These are phyloP conservation scores for Starmerella lactis-condensi DNA, from an alignment of 805 yeast species.

Conservation along the genomic window DNA sequence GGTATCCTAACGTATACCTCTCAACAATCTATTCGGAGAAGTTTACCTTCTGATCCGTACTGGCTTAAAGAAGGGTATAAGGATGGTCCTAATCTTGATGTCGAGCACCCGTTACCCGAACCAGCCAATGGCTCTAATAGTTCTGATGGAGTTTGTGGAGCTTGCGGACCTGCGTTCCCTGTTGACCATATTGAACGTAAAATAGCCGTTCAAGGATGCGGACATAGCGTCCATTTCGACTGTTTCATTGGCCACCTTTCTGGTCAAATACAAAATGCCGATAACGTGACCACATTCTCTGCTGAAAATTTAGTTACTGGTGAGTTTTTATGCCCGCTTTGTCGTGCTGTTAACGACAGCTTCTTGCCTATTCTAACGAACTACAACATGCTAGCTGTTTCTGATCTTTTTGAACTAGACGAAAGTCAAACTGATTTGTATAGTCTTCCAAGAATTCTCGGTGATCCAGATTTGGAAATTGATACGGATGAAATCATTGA, in stretches of 20 bases:
- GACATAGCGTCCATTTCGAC: constrained; percentile 78
- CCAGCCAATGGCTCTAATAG: constrained; percentile 22
- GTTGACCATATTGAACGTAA: constrained; percentile 8
- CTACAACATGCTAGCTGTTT: constrained; percentile 22
- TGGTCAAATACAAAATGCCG: constrained; percentile 9
- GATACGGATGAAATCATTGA: too few species aligned
- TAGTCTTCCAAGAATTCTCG: too few species aligned
- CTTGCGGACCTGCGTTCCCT: constrained; percentile 54
- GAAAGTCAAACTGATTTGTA: too few species aligned
- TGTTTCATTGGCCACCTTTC: constrained; percentile 52
- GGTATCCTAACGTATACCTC: constrained; percentile 45
- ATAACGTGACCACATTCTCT: constrained; percentile 38
- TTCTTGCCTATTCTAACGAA: constrained; percentile 62
- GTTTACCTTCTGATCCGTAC: constrained; percentile 43
- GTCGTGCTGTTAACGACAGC: constrained; percentile 69
- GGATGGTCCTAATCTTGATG: constrained; percentile 10
- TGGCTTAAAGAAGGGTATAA: constrained; percentile 37
- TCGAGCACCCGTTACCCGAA: constrained; percentile 8
- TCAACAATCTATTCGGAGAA: constrained; percentile 29
- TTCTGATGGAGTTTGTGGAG: not conserved
- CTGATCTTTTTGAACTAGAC: constrained; percentile 3
- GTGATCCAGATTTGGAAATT: too few species aligned
- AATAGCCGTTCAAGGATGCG: constrained; percentile 53
- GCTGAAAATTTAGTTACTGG: constrained; percentile 52
- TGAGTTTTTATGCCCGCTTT: constrained; percentile 76